phyloP scores from a whole-genome alignment of 495 filamentous ascomycete species.

The Penicillium flavigenum region DNA sequence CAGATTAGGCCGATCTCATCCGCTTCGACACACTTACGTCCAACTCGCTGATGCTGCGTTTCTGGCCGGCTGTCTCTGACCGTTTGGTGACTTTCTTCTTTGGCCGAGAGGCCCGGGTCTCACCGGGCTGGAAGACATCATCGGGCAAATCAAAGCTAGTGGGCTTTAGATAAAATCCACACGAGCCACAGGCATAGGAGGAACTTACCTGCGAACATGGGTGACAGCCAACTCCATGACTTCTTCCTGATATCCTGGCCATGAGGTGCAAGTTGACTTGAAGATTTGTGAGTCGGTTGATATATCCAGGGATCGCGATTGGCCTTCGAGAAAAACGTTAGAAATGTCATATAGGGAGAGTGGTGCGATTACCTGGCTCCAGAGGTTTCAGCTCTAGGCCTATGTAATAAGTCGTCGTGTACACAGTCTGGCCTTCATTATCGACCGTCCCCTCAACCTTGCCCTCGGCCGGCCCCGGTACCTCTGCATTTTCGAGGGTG shows the following conservation, averaged over 20 bases:
- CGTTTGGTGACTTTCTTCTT: slow-evolving; percentile 60
- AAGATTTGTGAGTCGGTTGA: slow-evolving; percentile 73
- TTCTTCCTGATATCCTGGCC: slow-evolving; percentile 63
- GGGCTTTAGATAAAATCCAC: slow-evolving; percentile 19
- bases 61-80: slow-evolving; percentile 37
- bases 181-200: background rate
- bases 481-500: slow-evolving; percentile 46
- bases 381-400: slow-evolving; percentile 63
- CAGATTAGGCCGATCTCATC: slow-evolving; percentile 25
- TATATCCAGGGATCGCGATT: slow-evolving; percentile 57
- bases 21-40: slow-evolving; percentile 47
- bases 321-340: slow-evolving; percentile 38
- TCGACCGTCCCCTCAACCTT: slow-evolving; percentile 30
- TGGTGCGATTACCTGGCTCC: slow-evolving; percentile 32
- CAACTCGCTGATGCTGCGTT: slow-evolving; percentile 44
- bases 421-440: slow-evolving; percentile 53
- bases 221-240: slow-evolving; percentile 67
- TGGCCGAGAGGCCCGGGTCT: slow-evolving; percentile 64
- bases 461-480: slow-evolving; percentile 39
- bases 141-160: slow-evolving; percentile 78
- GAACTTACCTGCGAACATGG: slow-evolving; percentile 72
- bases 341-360: slow-evolving; percentile 16
- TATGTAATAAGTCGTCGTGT: slow-evolving; percentile 86
- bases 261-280: slow-evolving; percentile 64
- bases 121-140: slow-evolving; percentile 83